phyloP scores from a whole-genome alignment of 805 yeast species.

The Yamadazyma olivae region DNA sequence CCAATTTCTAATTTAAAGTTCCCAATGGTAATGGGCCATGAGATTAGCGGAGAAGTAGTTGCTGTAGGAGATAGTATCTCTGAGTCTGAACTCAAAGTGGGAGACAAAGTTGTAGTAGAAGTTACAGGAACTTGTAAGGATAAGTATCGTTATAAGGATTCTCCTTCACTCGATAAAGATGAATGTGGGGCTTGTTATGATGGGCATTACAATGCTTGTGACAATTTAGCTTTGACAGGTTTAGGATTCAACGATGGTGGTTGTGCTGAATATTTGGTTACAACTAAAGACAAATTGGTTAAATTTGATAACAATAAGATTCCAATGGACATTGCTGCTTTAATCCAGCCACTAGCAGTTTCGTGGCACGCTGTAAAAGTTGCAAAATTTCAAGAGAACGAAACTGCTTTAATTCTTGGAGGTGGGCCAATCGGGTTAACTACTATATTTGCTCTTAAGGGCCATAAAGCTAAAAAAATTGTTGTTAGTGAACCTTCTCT shows the following conservation, averaged over 20 bases:
- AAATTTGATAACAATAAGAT: constrained; percentile 38
- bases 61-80: constrained; percentile 55
- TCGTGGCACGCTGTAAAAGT: constrained; percentile 58
- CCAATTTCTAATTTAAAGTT: constrained; percentile 44
- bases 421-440: constrained; percentile 66
- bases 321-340: constrained; percentile 46
- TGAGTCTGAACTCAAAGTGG: constrained; percentile 46
- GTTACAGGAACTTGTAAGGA: constrained; percentile 60
- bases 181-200: constrained; percentile 47
- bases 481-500: constrained; percentile 62
- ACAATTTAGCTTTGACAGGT: constrained; percentile 47
- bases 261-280: constrained; percentile 47
- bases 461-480: constrained; percentile 32
- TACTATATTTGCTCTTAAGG: constrained; percentile 50
- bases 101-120: constrained; percentile 67
- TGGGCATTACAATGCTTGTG: constrained; percentile 54
- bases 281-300: constrained; percentile 36
- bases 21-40: constrained; percentile 57
- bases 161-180: constrained; percentile 20
- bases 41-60: constrained; percentile 59
- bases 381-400: constrained; percentile 38
- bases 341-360: constrained; percentile 57
- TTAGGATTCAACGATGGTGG: constrained; percentile 59
- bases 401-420: constrained; percentile 52
- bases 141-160: constrained; percentile 34